phyloP scores from a whole-genome alignment of 169 alveolate species.

The Eimeria falciformis region DNA sequence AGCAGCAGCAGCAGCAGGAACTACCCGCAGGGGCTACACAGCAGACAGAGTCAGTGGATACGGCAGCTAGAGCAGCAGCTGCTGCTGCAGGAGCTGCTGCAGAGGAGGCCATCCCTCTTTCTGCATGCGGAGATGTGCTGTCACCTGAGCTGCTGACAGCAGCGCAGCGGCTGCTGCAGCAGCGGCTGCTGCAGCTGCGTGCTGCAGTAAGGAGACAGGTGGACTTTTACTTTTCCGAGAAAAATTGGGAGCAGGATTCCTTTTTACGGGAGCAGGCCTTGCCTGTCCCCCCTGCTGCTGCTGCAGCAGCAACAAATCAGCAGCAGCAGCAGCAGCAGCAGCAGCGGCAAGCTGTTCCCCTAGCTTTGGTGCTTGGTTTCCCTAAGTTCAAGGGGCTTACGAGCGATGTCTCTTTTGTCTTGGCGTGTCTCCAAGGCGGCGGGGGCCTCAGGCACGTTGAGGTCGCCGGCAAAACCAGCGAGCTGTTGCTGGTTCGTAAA shows the following conservation, averaged over 20 bases:
- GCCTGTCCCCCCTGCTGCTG: constrained; percentile 14
- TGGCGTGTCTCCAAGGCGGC: neutral
- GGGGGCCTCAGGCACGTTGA: constrained; percentile 40
- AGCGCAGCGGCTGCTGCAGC: constrained; percentile 21
- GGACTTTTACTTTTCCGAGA: constrained; percentile 47
- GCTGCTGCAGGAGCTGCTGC: neutral
- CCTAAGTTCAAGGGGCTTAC: constrained; percentile 25
- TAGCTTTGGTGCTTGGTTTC: constrained; percentile 15
- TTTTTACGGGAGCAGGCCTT: constrained; percentile 8
- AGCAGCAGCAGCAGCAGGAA: constrained; percentile 22
- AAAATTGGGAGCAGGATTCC: constrained; percentile 38
- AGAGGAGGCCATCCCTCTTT: neutral
- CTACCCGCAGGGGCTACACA: neutral
- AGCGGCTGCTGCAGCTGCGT: constrained; percentile 31
- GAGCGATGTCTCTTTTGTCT: constrained; percentile 7
- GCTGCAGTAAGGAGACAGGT: constrained; percentile 53
- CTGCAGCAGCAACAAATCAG: neutral
- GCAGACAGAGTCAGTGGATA: neutral
- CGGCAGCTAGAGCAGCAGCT: neutral
- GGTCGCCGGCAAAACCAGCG: neutral
- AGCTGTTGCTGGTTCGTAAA: neutral
- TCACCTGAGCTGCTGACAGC: neutral
- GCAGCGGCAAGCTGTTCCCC: constrained; percentile 34
- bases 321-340: neutral
- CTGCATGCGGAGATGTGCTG: constrained; percentile 3